Conservation (phyloP, 1,284 basidiomycete species). For the Volvariella volvacea region DNA sequence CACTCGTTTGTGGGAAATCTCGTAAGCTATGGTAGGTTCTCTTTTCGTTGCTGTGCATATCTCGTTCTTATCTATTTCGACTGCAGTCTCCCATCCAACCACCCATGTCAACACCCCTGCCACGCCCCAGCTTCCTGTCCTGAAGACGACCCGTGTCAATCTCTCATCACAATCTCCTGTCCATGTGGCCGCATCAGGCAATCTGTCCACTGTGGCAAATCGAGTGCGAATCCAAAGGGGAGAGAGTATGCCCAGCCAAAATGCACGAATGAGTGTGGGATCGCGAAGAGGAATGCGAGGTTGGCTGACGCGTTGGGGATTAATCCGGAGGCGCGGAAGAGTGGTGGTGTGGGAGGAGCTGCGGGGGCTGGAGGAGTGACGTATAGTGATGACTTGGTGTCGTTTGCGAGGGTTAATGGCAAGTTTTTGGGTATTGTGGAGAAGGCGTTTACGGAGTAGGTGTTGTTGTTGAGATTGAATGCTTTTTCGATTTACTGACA, state of each 20-base stretch:
- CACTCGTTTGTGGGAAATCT: slow-evolving; percentile 73
- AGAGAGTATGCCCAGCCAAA: slow-evolving; percentile 29
- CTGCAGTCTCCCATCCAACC: slow-evolving; percentile 49
- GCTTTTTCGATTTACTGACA: not conserved
- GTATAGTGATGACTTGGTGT: slow-evolving; percentile 57
- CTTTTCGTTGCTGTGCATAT: not conserved
- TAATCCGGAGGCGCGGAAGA: slow-evolving; percentile 34
- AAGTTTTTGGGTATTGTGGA: slow-evolving; percentile 72
- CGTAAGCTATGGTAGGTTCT: slow-evolving; percentile 66
- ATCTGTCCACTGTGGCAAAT: slow-evolving; percentile 62
- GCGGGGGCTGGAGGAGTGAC: slow-evolving; percentile 25
- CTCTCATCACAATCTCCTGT: slow-evolving; percentile 62
- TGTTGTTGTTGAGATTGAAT: not conserved
- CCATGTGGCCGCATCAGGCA: slow-evolving; percentile 77
- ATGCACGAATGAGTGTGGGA: slow-evolving; percentile 75
- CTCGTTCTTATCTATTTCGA: not conserved
- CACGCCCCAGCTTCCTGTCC: slow-evolving; percentile 83
- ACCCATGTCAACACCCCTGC: slow-evolving; percentile 72
- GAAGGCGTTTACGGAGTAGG: slow-evolving; percentile 72
- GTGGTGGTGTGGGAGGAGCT: slow-evolving; percentile 14
- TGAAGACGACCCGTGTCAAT: slow-evolving; percentile 71
- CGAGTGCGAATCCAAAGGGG: slow-evolving; percentile 35
- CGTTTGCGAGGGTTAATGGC: slow-evolving; percentile 53
- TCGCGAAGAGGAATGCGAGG: slow-evolving; percentile 79
- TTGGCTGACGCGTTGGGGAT: slow-evolving; percentile 89